Conservation (phyloP, 106 monocot genomes). For the Allium fistulosum region DNA sequence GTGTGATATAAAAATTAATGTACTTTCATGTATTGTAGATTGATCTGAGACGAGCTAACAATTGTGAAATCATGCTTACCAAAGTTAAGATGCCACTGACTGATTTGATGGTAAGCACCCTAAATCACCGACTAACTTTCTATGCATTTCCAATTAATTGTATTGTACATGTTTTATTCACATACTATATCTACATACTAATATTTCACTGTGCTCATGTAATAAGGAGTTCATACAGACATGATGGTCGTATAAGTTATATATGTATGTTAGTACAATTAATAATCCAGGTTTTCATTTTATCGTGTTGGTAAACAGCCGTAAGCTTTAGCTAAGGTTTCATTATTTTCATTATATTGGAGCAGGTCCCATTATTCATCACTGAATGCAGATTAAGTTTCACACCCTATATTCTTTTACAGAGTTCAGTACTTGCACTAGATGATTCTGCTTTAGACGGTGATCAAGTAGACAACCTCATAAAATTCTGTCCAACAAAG, state of each 20-base stretch:
- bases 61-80: slow-evolving; percentile 95
- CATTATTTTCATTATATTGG: not conserved
- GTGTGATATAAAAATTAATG: too few species aligned
- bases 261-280: too few species aligned
- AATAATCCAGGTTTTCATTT: too few species aligned
- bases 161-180: too few species aligned
- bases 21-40: slow-evolving; percentile 34
- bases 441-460: slow-evolving; percentile 84
- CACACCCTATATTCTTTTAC: slow-evolving; percentile 2
- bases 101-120: slow-evolving; percentile 73
- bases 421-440: slow-evolving; percentile 81
- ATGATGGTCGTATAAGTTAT: too few species aligned
- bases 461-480: slow-evolving; percentile 94
- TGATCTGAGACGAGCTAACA: slow-evolving; percentile 84
- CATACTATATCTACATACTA: too few species aligned
- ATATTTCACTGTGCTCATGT: too few species aligned
- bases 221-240: too few species aligned
- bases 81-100: slow-evolving; percentile 88
- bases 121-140: not conserved
- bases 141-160: too few species aligned
- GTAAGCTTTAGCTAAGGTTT: not conserved
- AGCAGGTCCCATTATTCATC: not conserved
- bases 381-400: not conserved
- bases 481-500: slow-evolving; percentile 92
- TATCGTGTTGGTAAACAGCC: too few species aligned